phyloP scores from a whole-genome alignment of 1,284 basidiomycete species.

The Veloboletus limbatus region DNA sequence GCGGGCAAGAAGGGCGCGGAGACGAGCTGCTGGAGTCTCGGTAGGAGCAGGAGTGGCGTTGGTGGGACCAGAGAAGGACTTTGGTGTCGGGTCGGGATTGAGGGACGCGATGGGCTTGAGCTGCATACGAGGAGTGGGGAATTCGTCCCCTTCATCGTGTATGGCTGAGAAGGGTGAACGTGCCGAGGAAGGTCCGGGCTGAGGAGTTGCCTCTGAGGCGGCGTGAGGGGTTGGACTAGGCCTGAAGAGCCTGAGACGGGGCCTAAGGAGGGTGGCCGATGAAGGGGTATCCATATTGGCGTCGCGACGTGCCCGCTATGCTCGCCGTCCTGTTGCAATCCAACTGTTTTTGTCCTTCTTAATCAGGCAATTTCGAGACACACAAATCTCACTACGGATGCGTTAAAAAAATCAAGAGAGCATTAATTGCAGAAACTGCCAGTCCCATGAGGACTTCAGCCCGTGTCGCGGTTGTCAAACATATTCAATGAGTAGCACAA shows the following conservation, averaged over 20 bases:
- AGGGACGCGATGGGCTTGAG: conserved; percentile 23
- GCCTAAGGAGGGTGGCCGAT: conserved; percentile 22
- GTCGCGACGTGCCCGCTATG: conserved; percentile 1
- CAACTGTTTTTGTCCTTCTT: background rate
- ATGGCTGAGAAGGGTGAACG: conserved; percentile 32
- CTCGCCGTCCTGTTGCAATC: conserved; percentile 4
- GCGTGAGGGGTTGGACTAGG: conserved; percentile 32
- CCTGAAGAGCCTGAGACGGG: conserved; percentile 47
- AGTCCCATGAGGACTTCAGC: too few relatives aligned
- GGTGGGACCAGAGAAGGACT: conserved; percentile 6
- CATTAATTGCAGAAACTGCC: too few relatives aligned
- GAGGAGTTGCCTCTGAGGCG: conserved; percentile 32
- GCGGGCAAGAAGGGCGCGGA: conserved; percentile 54
- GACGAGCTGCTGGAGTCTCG: conserved; percentile 49
- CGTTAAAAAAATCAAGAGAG: too few relatives aligned
- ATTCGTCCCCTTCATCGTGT: conserved; percentile 44
- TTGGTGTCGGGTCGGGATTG: conserved; percentile 21
- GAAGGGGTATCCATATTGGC: conserved; percentile 23
- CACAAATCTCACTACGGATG: too few relatives aligned
- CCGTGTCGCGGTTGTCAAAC: too few relatives aligned
- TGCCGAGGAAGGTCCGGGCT: conserved; percentile 38
- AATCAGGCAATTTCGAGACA: too few relatives aligned
- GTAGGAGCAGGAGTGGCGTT: conserved; percentile 27
- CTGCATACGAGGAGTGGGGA: conserved; percentile 49
- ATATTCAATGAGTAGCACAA: too few relatives aligned